Evolutionary conservation across 2,329 filamentous ascomycete species (phyloP), one percentile per base, ranked within the genome.

Genomic region (Taxawa tesnikishii): DNA sequence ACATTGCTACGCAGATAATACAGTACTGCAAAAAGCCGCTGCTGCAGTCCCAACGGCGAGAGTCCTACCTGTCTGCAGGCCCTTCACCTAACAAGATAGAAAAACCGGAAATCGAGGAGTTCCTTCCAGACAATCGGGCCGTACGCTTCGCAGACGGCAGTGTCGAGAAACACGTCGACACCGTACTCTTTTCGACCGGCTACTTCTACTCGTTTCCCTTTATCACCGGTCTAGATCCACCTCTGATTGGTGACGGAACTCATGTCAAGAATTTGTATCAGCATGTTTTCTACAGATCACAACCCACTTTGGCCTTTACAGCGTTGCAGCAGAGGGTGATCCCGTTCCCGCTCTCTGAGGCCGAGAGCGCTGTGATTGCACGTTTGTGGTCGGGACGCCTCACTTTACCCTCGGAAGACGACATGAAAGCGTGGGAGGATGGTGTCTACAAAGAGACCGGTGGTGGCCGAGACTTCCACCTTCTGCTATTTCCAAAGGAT

Each of bases 171-270:
- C 61, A 75, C 19, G 56, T 96, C 34, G 87, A 94, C 47, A 70
- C 73, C 2, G 60, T 94, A 5, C 52, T 96, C 16, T 94, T 88
- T 55, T 87, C 83, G 52, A 94, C 88, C 0, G 88, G 88, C 0
- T 96, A 92, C 47, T 71, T 93, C 35, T 94, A 83, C 56, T 76
- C 78, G 4, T 81, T 80, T 36, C 84, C 85, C 0, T 94, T 94
- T 48, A 51, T 77, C 3, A 52, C 55, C 3, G 51, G 52, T 0
- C 48, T 73, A 3, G 23, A 38, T 12, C 67, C 74, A 1, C 62
- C 71, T 0, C 50, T 84, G 2, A 66, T 87, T 34, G 75, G 70
- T 0, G 70, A 75, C 33, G 87, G 87, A 1, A 69, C 68, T 19
- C 70, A 80, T 16, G 75, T 87, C 1, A 63, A 76, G 38, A 74